Base-by-base conservation (phyloP, 306 rosid genomes). In the Dryas alaskensis region DNA sequence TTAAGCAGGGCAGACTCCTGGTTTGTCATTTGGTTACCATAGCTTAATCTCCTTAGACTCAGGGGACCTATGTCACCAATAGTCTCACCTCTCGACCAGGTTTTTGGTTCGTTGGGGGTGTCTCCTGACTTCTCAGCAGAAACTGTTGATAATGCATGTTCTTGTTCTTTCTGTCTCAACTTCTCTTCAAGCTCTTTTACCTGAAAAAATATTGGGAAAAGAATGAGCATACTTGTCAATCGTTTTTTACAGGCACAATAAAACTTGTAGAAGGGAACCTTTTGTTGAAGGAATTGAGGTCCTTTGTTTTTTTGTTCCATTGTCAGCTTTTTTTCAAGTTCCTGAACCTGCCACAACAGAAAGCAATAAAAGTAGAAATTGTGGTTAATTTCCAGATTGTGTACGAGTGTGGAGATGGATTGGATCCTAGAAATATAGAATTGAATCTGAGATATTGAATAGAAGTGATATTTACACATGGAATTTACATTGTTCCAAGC, bases 101-200 rank as follows among this genome's bases (percentile, higher is more conserved):
- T 2, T 72, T 16, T 39, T 40, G 43, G 51, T 22, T 63, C 27
- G 7, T 10, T 49, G 1, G 70, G 61, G 70, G 60, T 60, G 14
- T 22, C 49, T 16, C 49, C 70, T 42, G 61, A 40, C 25, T 51
- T 73, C 19, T 73, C 70, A 4, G 51, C 69, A 62, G 44, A 62
- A 62, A 7, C 12, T 49, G 50, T 3, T 8, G 40, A 39, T 39
- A 16, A 48, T 5, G 12, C 70, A 27, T 54, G 44, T 22, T 17
- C 63, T 73, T 50, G 70, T 11, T 73, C 70, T 8, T 73, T 67
- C 5, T 19, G 52, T 73, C 70, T 63, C 61, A 63, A 62, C 11
- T 63, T 73, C 51, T 39, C 70, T 50, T 73, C 77, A 42, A 63
- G 78, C 27, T 73, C 78, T 54, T 54, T 63, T 11, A 73, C 61